Evolutionary conservation across 2,329 filamentous ascomycete species (phyloP).

Genomic region (Scedosporium boydii): DNA sequence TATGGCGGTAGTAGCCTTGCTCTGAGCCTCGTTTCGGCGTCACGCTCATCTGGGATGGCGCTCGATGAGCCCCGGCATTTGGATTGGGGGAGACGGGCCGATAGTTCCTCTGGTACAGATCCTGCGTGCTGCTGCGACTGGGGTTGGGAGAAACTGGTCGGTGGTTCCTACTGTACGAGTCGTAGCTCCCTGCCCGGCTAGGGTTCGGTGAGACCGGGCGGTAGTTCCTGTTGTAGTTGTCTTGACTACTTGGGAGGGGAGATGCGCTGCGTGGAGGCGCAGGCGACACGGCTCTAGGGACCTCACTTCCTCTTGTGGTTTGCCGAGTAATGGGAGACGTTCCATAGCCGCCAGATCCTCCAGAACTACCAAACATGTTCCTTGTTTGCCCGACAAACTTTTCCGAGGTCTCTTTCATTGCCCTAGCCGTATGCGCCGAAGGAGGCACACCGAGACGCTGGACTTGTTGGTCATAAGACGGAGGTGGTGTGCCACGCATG

Average conservation of each 20-base stretch:
- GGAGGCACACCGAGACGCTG: conserved; percentile 80
- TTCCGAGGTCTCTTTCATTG: conserved; percentile 92
- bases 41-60: conserved; percentile 27
- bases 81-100: conserved; percentile 16
- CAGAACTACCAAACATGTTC: conserved; percentile 54
- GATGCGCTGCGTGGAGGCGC: conserved; percentile 54
- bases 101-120: conserved; percentile 27
- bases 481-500: conserved; percentile 70
- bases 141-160: conserved; percentile 55
- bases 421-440: conserved; percentile 82
- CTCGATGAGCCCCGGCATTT: conserved; percentile 15
- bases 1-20: conserved; percentile 40
- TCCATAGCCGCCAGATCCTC: conserved; percentile 19
- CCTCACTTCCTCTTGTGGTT: conserved; percentile 47
- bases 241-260: conserved; percentile 45
- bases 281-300: conserved; percentile 56
- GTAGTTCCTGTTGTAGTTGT: conserved; percentile 30
- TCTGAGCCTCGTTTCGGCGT: conserved; percentile 37
- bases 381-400: conserved; percentile 78
- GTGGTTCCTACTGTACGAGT: conserved; percentile 30
- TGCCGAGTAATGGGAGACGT: conserved; percentile 40
- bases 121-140: conserved; percentile 28
- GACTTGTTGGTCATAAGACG: conserved; percentile 71
- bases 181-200: conserved; percentile 27
- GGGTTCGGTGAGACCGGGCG: conserved; percentile 55